Evolutionary conservation across 192 early-diverging fungal species (phyloP), one percentile per base, ranked within the genome.

Genomic region (Linnemannia zychae): DNA sequence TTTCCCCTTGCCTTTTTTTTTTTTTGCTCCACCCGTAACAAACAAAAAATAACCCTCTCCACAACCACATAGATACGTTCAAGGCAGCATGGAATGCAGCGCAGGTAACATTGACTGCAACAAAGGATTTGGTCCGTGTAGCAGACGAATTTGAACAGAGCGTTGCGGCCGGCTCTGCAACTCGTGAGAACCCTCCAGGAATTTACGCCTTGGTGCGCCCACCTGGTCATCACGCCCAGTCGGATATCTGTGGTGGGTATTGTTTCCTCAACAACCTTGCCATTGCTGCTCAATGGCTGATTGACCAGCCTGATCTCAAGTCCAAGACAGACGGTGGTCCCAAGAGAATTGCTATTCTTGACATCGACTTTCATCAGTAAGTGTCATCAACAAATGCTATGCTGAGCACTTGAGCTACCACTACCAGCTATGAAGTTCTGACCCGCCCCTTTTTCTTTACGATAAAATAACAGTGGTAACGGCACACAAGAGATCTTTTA

Each of bases 61-160:
- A 31, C 17, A 52, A 52, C 17, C 18, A 57, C 36, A 20, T 74
- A 92, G 92, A 91, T 31, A 94, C 94, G 7, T 95, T 89, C 87
- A 85, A 87, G 69, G 91, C 93, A 18, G 90, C 91, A 15, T 93
- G 93, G 81, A 89, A 78, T 37, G 92, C 93, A 0, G 93, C 90
- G 5, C 92, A 95, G 77, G 88, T 93, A 6, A 92, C 92, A n/a
- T 79, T 95, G 36, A 92, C 93, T 11, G 94, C 89, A 12, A 87
- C 91, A 1, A 80, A 93, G 67, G 78, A 88, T 4, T 72, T 95
- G n/a, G 44, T 92, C 16, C 82, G 87, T 66, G 75, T 88, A n/a
- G 77, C 44, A 9, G 65, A 81, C 31, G 77, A 77, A 24, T 81
- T 67, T 40, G 85, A 85, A n/a, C 47, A 76, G 47, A 63, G 67